phyloP scores from a whole-genome alignment of 352 stramenopile species.

The Phytophthora megakarya region DNA sequence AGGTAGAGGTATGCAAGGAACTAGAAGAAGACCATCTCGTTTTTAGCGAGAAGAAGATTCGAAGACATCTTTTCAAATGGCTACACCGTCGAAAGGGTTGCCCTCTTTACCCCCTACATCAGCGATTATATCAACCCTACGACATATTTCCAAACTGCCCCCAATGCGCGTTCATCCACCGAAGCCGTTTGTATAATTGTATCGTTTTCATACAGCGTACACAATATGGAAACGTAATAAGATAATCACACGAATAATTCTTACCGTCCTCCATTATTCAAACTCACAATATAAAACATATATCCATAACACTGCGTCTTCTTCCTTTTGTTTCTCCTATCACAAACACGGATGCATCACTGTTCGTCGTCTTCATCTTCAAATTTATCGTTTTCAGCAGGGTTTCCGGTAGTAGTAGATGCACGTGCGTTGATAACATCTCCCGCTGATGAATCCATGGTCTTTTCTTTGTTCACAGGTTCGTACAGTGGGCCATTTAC shows the following conservation, averaged over 20 bases:
- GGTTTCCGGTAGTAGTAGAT: background rate
- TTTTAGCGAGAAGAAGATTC: background rate
- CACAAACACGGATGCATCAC: slow-evolving; percentile 27
- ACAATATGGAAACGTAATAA: too few relatives aligned
- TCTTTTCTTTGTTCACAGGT: background rate
- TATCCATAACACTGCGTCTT: slow-evolving; percentile 44
- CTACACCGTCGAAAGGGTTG: too few relatives aligned
- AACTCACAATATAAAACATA: too few relatives aligned
- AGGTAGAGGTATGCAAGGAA: background rate
- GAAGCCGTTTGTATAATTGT: too few relatives aligned
- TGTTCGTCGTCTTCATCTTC: slow-evolving; percentile 18
- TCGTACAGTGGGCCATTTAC: slow-evolving; percentile 96
- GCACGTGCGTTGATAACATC: background rate
- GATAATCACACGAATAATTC: too few relatives aligned
- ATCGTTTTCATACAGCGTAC: too few relatives aligned
- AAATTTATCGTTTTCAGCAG: background rate
- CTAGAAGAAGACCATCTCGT: background rate
- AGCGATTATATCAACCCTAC: too few relatives aligned
- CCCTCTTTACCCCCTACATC: too few relatives aligned
- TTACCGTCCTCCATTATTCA: too few relatives aligned
- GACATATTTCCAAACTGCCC: too few relatives aligned
- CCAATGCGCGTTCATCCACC: too few relatives aligned
- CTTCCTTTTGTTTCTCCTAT: slow-evolving; percentile 17
- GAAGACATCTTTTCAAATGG: too few relatives aligned
- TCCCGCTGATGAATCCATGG: background rate